Evolutionary conservation across 2,329 filamentous ascomycete genomes (phyloP).

Genomic region (Cyclaneusma minus): DNA sequence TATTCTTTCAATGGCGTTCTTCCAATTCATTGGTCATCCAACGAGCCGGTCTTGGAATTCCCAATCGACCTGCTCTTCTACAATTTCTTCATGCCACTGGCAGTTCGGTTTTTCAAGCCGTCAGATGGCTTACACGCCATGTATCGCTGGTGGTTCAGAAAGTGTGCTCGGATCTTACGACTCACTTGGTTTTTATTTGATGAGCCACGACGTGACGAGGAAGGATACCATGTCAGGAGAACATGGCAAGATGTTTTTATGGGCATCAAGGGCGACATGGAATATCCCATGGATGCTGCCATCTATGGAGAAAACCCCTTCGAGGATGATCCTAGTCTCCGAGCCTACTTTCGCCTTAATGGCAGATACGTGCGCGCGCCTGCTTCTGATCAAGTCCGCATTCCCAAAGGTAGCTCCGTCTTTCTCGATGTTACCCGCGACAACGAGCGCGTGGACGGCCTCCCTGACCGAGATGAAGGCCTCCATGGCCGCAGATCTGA

Average conservation of each 20-base stretch:
- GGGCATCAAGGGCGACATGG: slow-evolving; percentile 14
- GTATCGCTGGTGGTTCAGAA: slow-evolving; percentile 94
- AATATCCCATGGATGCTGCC: slow-evolving; percentile 3
- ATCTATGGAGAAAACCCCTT: slow-evolving; percentile 30
- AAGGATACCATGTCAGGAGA: slow-evolving; percentile 48
- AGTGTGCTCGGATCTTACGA: slow-evolving; percentile 63
- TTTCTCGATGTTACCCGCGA: slow-evolving; percentile 63
- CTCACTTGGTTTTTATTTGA: slow-evolving; percentile 90
- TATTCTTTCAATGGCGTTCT: slow-evolving; percentile 55
- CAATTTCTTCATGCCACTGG: slow-evolving; percentile 86
- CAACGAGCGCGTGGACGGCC: slow-evolving; percentile 48
- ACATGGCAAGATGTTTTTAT: slow-evolving; percentile 42
- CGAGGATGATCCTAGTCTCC: slow-evolving; percentile 25
- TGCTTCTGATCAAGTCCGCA: slow-evolving; percentile 86
- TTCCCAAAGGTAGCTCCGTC: slow-evolving; percentile 68
- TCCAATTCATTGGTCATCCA: slow-evolving; percentile 86
- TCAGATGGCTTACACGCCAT: slow-evolving; percentile 70
- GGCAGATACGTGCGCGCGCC: slow-evolving; percentile 85
- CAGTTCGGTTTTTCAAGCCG: slow-evolving; percentile 71
- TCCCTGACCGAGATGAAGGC: slow-evolving; percentile 33
- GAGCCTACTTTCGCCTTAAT: slow-evolving; percentile 44
- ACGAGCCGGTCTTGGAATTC: slow-evolving; percentile 85
- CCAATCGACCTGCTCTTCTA: slow-evolving; percentile 90
- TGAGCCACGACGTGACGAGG: slow-evolving; percentile 66
- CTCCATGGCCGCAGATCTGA: slow-evolving; percentile 37